Percentiles rank a stretch among this genome's conserved stretches.
phyloP scores from a whole-genome alignment of 345 rosid genomes.

The Linum lewisii region DNA sequence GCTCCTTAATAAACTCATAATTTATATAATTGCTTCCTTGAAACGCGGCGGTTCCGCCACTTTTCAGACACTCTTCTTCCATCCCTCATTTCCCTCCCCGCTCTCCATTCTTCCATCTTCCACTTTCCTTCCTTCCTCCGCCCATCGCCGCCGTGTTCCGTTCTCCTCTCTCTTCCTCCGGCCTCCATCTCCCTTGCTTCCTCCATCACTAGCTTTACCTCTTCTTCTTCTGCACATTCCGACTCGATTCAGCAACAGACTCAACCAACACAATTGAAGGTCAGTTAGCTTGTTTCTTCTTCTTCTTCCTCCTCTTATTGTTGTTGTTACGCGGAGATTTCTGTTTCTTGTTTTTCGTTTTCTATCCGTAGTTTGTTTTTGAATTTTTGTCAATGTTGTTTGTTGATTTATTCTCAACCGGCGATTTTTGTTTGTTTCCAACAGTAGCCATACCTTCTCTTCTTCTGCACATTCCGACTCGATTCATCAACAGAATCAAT shows the following conservation, averaged over 20 bases:
- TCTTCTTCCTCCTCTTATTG: background rate
- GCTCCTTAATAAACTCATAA: too few relatives aligned
- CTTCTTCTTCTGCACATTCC: background rate
- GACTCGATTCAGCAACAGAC: background rate
- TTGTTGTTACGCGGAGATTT: background rate
- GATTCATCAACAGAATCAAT: background rate
- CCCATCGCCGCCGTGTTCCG: background rate
- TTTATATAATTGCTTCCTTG: background rate
- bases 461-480: background rate
- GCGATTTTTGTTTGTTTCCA: background rate
- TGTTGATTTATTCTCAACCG: background rate
- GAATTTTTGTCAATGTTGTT: background rate
- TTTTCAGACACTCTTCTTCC: background rate
- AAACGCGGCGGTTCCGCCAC: conserved; percentile 22
- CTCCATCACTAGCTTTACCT: background rate
- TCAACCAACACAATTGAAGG: too few relatives aligned
- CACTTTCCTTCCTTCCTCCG: background rate
- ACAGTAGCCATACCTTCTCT: too few relatives aligned
- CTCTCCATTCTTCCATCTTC: background rate
- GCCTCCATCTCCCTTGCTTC: background rate
- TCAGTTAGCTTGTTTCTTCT: too few relatives aligned
- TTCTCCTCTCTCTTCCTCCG: background rate
- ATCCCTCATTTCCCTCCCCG: background rate
- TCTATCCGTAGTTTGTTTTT: background rate
- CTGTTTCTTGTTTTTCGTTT: background rate